Evolutionary conservation across 306 rosid species (phyloP), one percentile per base, ranked within the genome.

Genomic region (Castanea sativa): DNA sequence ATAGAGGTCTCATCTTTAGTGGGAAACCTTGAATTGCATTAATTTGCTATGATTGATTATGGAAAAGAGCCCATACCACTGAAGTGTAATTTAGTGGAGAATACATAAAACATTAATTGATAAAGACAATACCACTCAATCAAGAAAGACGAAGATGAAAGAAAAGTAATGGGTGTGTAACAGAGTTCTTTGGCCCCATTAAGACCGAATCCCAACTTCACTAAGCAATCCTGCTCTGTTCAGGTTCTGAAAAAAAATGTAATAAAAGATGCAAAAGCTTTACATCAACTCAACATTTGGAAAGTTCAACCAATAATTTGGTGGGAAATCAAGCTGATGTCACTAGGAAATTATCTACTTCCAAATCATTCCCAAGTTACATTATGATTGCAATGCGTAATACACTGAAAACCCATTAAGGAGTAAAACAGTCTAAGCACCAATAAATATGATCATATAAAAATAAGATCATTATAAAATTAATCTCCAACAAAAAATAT

Each of bases 341-440:
- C 78, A 76, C 20, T n/a, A 69, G 73, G 71, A 71, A 64, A 43
- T 76, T 52, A 55, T 79, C 63, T 32, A 41, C 76, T 21, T 60
- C 27, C 78, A 33, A 77, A 75, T 69, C 67, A 75, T 73, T 19
- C 59, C 63, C 58, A 20, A 70, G 20, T 29, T 60, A 77, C 69
- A 71, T 27, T 74, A 71, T 55, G 51, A 68, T 76, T 52, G 35
- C 77, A 43, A 72, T 55, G 64, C 38, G 67, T 4, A 23, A 59
- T 45, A 41, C 87, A 80, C 89, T 19, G 63, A 72, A 68, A 76
- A 11, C 68, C 84, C 77, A 76, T 76, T 64, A 80, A 33, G 69
- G 74, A 60, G 49, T 71, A 56, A 71, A 82, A 75, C 81, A 56
- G 85, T 78, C 76, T 73, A 71, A 73, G 81, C 87, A 89, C 89